Conservation (phyloP, 2,329 filamentous ascomycete genomes). For the Neofusicoccum sp. region DNA sequence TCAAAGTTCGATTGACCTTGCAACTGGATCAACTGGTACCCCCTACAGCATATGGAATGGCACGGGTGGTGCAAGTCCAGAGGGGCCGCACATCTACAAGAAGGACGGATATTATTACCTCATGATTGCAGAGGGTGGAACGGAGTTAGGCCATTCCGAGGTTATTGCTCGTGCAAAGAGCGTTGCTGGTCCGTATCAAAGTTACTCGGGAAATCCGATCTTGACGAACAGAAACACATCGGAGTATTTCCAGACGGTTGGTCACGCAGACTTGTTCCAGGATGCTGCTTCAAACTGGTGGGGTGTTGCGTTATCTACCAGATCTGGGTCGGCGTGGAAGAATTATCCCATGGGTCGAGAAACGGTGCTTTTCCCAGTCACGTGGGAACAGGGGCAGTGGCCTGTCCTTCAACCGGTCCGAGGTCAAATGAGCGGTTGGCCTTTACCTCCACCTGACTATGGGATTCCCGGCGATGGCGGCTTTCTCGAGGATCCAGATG, state of each 20-base stretch:
- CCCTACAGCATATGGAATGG: slow-evolving; percentile 39
- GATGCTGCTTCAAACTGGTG: slow-evolving; percentile 57
- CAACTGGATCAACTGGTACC: slow-evolving; percentile 29
- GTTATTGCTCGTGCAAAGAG: slow-evolving; percentile 33
- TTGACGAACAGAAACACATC: slow-evolving; percentile 32
- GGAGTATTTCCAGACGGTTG: slow-evolving; percentile 53
- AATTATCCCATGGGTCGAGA: slow-evolving; percentile 58
- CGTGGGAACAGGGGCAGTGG: slow-evolving; percentile 49
- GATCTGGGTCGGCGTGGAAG: slow-evolving; percentile 35
- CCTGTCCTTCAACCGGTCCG: slow-evolving; percentile 43
- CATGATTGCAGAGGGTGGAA: slow-evolving; percentile 29
- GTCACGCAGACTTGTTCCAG: slow-evolving; percentile 60
- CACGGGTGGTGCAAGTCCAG: slow-evolving; percentile 34
- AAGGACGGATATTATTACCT: slow-evolving; percentile 37
- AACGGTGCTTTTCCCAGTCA: slow-evolving; percentile 52
- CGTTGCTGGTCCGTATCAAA: slow-evolving; percentile 30
- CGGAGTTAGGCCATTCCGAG: slow-evolving; percentile 30
- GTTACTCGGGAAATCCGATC: slow-evolving; percentile 30
- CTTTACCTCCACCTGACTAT: slow-evolving; percentile 39
- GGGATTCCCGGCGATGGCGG: slow-evolving; percentile 47
- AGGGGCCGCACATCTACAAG: slow-evolving; percentile 36
- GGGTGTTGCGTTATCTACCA: slow-evolving; percentile 41
- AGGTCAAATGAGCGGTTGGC: slow-evolving; percentile 49
- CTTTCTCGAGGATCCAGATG: slow-evolving; percentile 48
- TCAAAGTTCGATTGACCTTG: slow-evolving; percentile 35